Evolutionary conservation across 768 basidiomycete species (phyloP).

Genomic region (Agrocybe pediades): DNA sequence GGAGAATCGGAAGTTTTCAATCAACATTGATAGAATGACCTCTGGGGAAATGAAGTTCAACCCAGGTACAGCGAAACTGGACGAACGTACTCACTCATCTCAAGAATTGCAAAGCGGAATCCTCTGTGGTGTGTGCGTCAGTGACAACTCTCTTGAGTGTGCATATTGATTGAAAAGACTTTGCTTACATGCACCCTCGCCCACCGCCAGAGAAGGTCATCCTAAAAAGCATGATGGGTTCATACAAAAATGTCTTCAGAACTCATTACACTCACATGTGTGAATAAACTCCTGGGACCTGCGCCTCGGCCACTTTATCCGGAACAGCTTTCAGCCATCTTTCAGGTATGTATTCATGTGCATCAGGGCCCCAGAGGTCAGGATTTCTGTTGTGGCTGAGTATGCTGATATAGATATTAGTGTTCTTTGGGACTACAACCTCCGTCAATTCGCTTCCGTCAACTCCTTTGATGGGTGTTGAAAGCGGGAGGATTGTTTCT

Average conservation of each 20-base stretch:
- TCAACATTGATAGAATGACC: constrained; percentile 19
- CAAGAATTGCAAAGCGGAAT: constrained; percentile 18
- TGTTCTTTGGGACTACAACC: constrained; percentile 38
- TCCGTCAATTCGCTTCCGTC: constrained; percentile 25
- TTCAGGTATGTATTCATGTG: constrained; percentile 48
- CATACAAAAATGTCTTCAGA: background rate
- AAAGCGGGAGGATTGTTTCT: constrained; percentile 22
- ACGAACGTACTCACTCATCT: constrained; percentile 26
- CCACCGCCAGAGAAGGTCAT: constrained; percentile 47
- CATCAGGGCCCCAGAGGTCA: constrained; percentile 49
- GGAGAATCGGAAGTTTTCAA: constrained; percentile 24
- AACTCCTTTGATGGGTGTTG: constrained; percentile 20
- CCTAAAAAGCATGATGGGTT: constrained; percentile 20
- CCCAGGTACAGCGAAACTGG: background rate
- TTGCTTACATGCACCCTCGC: constrained; percentile 42
- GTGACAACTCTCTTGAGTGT: background rate
- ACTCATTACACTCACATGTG: constrained; percentile 28
- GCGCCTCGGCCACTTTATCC: constrained; percentile 28
- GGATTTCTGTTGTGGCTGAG: constrained; percentile 38
- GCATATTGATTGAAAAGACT: background rate
- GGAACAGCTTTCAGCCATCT: constrained; percentile 39
- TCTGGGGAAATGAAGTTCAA: constrained; percentile 12
- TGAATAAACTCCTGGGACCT: constrained; percentile 44
- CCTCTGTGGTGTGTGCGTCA: constrained; percentile 11
- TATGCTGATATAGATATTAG: constrained; percentile 27